Conservation (phyloP, 495 filamentous ascomycete genomes). For the Astrothelium subdiscretum region DNA sequence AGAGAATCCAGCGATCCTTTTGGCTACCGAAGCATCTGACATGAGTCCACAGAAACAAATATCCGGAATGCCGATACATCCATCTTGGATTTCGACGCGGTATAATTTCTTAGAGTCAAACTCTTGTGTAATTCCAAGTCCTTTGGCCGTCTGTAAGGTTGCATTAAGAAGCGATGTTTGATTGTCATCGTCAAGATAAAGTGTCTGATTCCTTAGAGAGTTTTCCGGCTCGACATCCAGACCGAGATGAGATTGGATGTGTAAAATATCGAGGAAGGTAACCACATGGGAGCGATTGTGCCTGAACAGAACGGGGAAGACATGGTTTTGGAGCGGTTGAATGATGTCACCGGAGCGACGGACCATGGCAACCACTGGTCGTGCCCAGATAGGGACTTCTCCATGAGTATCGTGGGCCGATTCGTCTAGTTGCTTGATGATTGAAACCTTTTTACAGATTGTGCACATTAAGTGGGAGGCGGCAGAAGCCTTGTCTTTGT, state of each 20-base stretch:
- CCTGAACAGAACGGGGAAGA: conserved; percentile 62
- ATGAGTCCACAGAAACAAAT: conserved; percentile 43
- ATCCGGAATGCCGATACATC: conserved; percentile 31
- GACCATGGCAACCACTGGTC: conserved; percentile 37
- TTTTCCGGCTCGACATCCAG: neutral
- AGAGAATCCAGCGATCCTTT: conserved; percentile 64
- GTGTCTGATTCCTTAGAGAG: conserved; percentile 20
- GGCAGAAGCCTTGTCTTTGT: conserved; percentile 50
- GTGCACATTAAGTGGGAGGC: conserved; percentile 48
- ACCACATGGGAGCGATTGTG: conserved; percentile 42
- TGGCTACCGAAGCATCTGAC: conserved; percentile 45
- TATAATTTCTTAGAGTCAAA: conserved; percentile 23
- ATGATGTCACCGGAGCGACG: conserved; percentile 41
- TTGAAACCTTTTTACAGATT: neutral
- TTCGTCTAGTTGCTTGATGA: neutral
- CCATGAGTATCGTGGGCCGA: conserved; percentile 17
- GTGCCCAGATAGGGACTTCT: conserved; percentile 36
- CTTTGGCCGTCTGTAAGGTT: conserved; percentile 67
- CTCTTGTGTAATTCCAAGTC: conserved; percentile 62
- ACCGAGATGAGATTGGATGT: conserved; percentile 28
- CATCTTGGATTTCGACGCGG: conserved; percentile 1
- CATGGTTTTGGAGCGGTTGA: conserved; percentile 56
- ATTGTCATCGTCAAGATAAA: conserved; percentile 31
- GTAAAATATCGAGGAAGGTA: conserved; percentile 41
- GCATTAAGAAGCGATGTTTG: conserved; percentile 51